These are phyloP conservation scores for Colletotrichum tofieldiae DNA, from an alignment of 2,329 filamentous ascomycete species.

Conservation along the genomic window DNA sequence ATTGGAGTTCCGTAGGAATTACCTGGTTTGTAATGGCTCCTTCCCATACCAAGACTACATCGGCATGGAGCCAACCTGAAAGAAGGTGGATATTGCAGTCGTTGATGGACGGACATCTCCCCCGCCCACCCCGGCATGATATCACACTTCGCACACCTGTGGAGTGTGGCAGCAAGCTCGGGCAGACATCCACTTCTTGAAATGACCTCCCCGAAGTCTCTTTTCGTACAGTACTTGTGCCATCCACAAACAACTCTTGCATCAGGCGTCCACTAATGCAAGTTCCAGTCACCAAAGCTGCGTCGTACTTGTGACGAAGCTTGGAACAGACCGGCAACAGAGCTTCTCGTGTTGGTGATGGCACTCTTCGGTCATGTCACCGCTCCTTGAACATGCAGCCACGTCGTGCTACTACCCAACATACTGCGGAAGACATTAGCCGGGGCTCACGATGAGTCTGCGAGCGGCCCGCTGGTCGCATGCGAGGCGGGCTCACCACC, in stretches of 20 bases:
- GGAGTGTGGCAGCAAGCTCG: neutral
- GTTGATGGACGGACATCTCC: conserved; percentile 8
- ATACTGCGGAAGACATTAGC: conserved; percentile 1
- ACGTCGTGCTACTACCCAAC: conserved; percentile 19
- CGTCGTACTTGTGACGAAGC: conserved; percentile 20
- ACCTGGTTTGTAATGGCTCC: conserved; percentile 12
- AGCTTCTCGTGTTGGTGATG: conserved; percentile 28
- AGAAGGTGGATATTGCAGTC: conserved; percentile 14
- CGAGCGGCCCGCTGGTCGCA: conserved; percentile 33
- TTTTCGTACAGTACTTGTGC: conserved; percentile 41
- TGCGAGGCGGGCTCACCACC: conserved; percentile 17
- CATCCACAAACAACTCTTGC: conserved; percentile 28
- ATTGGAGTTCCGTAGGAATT: neutral
- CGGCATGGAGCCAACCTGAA: conserved; percentile 13
- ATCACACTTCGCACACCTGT: conserved; percentile 10
- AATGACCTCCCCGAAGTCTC: conserved; percentile 26
- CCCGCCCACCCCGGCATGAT: conserved; percentile 6
- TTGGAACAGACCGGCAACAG: conserved; percentile 1
- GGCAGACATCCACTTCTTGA: conserved; percentile 4
- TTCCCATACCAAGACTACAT: conserved; percentile 25
- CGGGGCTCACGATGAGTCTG: conserved; percentile 15
- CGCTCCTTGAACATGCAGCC: conserved; percentile 12
- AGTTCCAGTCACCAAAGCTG: conserved; percentile 29
- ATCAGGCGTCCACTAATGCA: conserved; percentile 39
- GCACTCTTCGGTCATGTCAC: conserved; percentile 7